phyloP scores from a whole-genome alignment of 2,329 filamentous ascomycete genomes.

The Penicillium sp. region DNA sequence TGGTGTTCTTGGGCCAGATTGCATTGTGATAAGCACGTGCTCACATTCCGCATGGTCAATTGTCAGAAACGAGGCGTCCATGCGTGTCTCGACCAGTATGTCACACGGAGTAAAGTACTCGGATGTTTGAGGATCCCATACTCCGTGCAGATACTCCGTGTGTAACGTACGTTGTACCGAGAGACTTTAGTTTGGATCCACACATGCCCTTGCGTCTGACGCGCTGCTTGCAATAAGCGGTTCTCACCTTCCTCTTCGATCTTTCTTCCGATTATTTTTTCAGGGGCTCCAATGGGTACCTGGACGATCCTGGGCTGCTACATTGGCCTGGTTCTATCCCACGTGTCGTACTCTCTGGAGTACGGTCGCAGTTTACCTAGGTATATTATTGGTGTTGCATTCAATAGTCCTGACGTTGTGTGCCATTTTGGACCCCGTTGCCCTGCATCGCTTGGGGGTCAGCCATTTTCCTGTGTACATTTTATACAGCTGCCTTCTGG shows the following conservation, averaged over 20 bases:
- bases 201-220: background rate
- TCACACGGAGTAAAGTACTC: too few species aligned
- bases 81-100: background rate
- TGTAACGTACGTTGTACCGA: too few species aligned
- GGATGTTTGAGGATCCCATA: background rate
- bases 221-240: background rate
- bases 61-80: background rate
- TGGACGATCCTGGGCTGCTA: background rate
- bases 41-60: background rate
- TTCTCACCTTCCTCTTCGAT: background rate
- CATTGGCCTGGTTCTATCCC: background rate
- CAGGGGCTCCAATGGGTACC: constrained; percentile 1
- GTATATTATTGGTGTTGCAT: too few species aligned
- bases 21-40: constrained; percentile 2
- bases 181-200: too few species aligned
- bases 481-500: too few species aligned
- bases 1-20: background rate
- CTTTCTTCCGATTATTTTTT: background rate
- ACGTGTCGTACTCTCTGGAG: too few species aligned
- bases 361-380: too few species aligned
- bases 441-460: too few species aligned
- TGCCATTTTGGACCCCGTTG: too few species aligned
- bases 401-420: too few species aligned
- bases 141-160: too few species aligned
- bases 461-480: too few species aligned